Evolutionary conservation across 1,284 basidiomycete genomes (phyloP).

Genomic region (Sporisorium graminicola): DNA sequence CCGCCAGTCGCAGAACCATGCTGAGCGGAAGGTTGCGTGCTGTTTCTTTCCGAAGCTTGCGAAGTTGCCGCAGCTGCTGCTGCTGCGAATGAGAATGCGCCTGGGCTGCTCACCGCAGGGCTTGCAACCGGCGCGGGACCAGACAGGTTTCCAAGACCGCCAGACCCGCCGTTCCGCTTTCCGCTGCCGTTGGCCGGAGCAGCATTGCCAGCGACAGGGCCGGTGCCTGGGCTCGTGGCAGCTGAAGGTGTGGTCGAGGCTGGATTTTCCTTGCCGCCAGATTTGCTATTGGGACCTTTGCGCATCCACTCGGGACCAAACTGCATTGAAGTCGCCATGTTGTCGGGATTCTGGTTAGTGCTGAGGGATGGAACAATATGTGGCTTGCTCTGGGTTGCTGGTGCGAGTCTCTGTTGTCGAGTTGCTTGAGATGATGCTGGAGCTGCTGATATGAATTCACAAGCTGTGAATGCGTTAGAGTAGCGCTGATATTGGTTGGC

Average conservation of each 20-base stretch:
- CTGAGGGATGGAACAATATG: not conserved
- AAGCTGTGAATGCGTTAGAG: conserved; percentile 1
- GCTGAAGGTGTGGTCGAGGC: conserved; percentile 19
- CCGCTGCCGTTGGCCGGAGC: conserved; percentile 16
- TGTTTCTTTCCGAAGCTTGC: conserved; percentile 31
- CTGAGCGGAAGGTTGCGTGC: conserved; percentile 18
- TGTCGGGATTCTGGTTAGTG: conserved; percentile 12
- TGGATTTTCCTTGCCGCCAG: conserved; percentile 33
- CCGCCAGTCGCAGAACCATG: conserved; percentile 14
- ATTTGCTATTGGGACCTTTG: conserved; percentile 57
- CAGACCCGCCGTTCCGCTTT: conserved; percentile 44
- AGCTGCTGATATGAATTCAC: conserved; percentile 12
- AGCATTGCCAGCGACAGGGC: conserved; percentile 20
- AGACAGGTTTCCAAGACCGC: conserved; percentile 35
- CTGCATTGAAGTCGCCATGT: conserved; percentile 65
- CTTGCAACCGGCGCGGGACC: conserved; percentile 43
- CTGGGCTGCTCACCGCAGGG: conserved; percentile 53
- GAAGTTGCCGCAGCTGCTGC: conserved; percentile 48
- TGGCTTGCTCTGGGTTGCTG: not conserved
- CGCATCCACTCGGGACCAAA: conserved; percentile 68
- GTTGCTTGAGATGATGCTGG: conserved; percentile 5
- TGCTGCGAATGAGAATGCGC: conserved; percentile 63
- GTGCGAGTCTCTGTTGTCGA: not conserved
- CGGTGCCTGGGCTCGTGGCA: conserved; percentile 34
- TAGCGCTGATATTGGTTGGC: not conserved